Evolutionary conservation across 2,329 filamentous ascomycete genomes (phyloP).

Genomic region (Trichophyton schoenleinii): DNA sequence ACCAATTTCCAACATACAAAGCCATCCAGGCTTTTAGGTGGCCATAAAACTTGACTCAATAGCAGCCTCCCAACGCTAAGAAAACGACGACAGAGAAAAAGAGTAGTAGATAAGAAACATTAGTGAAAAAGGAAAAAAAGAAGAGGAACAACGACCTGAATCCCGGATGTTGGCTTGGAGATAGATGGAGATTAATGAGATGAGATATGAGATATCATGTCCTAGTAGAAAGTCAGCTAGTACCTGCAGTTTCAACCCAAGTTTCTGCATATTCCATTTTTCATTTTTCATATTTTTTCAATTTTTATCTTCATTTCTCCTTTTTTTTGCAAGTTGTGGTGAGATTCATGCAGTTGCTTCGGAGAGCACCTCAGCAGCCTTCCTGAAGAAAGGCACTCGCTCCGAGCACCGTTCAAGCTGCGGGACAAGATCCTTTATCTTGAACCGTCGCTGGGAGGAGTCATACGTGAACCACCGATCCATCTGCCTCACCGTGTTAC

Average conservation of each 20-base stretch:
- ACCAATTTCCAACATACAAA: too few relatives aligned
- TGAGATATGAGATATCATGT: too few relatives aligned
- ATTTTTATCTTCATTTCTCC: neutral
- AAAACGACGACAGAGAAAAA: neutral
- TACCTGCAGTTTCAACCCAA: too few relatives aligned
- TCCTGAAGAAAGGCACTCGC: neutral
- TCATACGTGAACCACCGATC: conserved; percentile 32
- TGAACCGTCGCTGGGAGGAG: conserved; percentile 20
- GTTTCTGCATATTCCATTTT: too few relatives aligned
- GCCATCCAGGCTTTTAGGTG: too few relatives aligned
- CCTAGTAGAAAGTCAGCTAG: too few relatives aligned
- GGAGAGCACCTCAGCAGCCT: neutral
- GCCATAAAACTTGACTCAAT: too few relatives aligned
- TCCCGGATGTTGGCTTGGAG: too few relatives aligned
- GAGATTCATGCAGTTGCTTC: neutral
- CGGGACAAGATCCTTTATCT: conserved; percentile 21
- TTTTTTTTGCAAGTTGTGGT: neutral
- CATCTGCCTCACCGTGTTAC: conserved; percentile 17
- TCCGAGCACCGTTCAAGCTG: conserved; percentile 6
- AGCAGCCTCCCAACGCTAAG: too few relatives aligned
- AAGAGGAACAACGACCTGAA: neutral
- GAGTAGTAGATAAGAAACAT: neutral
- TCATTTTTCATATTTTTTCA: neutral
- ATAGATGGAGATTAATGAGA: neutral
- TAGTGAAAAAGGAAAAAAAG: neutral